Conservation (phyloP, 2,329 filamentous ascomycete genomes). For the Apiospora phragmitis region DNA sequence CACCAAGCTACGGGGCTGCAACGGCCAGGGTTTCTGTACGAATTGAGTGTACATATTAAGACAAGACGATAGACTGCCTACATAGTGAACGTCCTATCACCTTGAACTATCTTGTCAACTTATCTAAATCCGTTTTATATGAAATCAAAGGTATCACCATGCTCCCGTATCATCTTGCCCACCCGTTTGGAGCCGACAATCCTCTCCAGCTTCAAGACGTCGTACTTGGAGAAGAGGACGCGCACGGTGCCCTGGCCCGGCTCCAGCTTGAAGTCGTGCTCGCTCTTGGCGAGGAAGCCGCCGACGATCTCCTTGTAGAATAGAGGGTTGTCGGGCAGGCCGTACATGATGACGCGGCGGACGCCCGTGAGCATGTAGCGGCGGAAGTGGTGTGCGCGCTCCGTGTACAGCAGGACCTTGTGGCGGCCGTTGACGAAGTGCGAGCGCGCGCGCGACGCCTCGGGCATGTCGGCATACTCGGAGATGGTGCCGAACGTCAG, state of each 20-base stretch:
- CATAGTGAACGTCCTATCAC: background rate
- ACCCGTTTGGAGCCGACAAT: constrained; percentile 81
- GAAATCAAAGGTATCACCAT: constrained; percentile 93
- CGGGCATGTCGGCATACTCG: constrained; percentile 80
- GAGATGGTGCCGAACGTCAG: constrained; percentile 79
- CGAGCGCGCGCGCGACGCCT: constrained; percentile 80
- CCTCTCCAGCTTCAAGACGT: constrained; percentile 84
- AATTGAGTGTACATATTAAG: constrained; percentile 13
- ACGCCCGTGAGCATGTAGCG: constrained; percentile 83
- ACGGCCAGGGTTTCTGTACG: constrained; percentile 5
- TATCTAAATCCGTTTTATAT: constrained; percentile 51
- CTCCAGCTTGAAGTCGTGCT: constrained; percentile 55
- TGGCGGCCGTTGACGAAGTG: constrained; percentile 86
- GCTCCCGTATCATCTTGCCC: constrained; percentile 79
- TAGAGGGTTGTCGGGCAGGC: constrained; percentile 80
- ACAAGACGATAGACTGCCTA: background rate
- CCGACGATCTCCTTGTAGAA: constrained; percentile 79
- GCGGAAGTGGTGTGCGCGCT: constrained; percentile 94
- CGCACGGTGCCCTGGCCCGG: constrained; percentile 60
- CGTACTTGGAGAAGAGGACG: constrained; percentile 82
- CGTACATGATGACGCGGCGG: constrained; percentile 84
- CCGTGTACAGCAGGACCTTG: constrained; percentile 84
- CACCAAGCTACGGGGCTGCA: background rate
- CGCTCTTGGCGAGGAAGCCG: constrained; percentile 63
- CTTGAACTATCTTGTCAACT: background rate